A percentile compares a stretch with the other conserved stretches of the same genome.
Evolutionary conservation across 148 eudicot species (phyloP).

Genomic region (Nepenthes mirabilis): DNA sequence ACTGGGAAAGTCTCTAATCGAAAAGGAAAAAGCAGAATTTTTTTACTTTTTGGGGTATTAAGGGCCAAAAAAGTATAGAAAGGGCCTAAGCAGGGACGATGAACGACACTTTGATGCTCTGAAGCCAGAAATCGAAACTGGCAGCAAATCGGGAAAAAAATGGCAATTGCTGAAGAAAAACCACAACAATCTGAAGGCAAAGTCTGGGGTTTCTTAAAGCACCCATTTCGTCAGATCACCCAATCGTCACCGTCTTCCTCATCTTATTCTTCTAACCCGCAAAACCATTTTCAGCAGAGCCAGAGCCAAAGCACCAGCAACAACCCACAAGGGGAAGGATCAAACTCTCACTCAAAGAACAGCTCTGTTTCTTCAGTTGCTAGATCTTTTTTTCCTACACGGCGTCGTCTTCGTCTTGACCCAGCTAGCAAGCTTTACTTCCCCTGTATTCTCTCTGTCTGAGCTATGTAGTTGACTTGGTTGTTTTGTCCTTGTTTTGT

Average conservation of each 20-base stretch:
- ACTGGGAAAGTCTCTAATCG: too few species aligned
- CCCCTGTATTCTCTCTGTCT: conserved; percentile 44
- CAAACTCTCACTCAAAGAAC: conserved; percentile 18
- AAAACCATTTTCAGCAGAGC: conserved; percentile 5
- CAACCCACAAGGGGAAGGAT: conserved; percentile 23
- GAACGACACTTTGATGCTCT: too few species aligned
- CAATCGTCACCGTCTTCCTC: conserved; percentile 15
- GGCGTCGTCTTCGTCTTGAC: conserved; percentile 87
- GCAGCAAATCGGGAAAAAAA: conserved; percentile 1
- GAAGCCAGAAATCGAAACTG: too few species aligned
- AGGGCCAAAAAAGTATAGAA: too few species aligned
- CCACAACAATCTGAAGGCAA: conserved; percentile 34
- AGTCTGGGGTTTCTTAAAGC: conserved; percentile 51
- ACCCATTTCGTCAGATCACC: conserved; percentile 34
- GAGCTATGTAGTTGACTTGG: conserved; percentile 1
- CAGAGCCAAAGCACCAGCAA: conserved; percentile 2
- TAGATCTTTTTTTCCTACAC: conserved; percentile 64
- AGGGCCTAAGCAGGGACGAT: too few species aligned
- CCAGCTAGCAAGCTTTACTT: conserved; percentile 77
- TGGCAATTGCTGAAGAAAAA: conserved; percentile 43
- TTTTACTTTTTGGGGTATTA: too few species aligned
- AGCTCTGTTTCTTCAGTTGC: conserved; percentile 69
- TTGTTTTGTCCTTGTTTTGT: conserved; percentile 1
- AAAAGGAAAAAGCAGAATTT: too few species aligned
- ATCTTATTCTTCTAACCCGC: conserved; percentile 6